phyloP scores from a whole-genome alignment of 31 red algal genomes.

The Odonthalia washingtoniensis region DNA sequence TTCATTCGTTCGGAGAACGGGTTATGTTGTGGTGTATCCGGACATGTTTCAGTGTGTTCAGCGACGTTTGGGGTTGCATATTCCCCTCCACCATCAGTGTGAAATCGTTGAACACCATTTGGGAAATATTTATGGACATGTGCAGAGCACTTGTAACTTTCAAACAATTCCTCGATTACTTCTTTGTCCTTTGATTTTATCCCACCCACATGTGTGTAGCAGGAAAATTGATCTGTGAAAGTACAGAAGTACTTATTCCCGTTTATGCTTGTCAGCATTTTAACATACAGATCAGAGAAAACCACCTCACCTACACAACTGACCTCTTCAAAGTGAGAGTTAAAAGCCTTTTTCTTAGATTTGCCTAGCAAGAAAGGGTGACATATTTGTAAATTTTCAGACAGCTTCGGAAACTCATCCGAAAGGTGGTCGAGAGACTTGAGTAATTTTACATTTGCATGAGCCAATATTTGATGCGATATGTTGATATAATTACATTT shows the following conservation, averaged over 20 bases:
- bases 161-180: not conserved
- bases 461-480: not conserved
- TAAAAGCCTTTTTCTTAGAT: not conserved
- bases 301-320: not conserved
- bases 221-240: not conserved
- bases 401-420: not conserved
- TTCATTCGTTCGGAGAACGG: conserved; percentile 46
- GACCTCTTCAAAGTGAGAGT: not conserved
- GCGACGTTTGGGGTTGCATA: not conserved
- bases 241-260: not conserved
- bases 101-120: not conserved
- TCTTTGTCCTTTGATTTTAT: not conserved
- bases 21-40: conserved; percentile 45
- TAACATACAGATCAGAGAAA: not conserved
- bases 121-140: not conserved
- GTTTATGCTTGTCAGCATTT: not conserved
- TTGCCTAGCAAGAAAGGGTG: not conserved
- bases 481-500: not conserved
- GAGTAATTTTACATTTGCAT: not conserved
- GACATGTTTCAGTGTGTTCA: not conserved
- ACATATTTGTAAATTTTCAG: not conserved
- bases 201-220: not conserved
- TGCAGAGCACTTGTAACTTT: not conserved
- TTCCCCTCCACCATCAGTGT: not conserved
- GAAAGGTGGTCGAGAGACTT: not conserved